Conservation (phyloP, 306 rosid species). For the Castanea sativa region DNA sequence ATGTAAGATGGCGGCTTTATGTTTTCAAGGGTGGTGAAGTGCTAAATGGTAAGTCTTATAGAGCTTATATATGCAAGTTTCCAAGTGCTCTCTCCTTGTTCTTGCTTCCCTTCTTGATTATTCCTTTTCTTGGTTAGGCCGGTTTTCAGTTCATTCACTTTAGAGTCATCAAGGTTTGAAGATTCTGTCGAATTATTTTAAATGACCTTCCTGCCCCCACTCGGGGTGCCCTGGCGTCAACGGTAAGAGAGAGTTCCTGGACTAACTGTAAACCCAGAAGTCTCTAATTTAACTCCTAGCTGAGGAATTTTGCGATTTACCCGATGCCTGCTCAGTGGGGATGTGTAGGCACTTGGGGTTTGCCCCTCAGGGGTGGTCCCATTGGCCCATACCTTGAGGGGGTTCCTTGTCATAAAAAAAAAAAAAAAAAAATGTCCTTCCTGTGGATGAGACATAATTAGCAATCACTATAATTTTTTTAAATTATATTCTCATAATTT, state of each 20-base stretch:
- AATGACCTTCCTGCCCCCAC: background rate
- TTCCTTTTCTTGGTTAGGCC: background rate
- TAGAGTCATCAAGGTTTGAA: background rate
- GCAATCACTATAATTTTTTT: background rate
- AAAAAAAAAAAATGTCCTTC: background rate
- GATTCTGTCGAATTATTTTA: background rate
- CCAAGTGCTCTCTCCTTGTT: background rate
- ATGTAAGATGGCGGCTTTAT: constrained; percentile 87
- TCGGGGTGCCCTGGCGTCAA: too few relatives aligned
- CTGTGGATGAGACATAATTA: too few relatives aligned
- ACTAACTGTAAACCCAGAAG: too few relatives aligned
- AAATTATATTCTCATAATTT: background rate
- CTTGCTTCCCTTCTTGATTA: background rate
- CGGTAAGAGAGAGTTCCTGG: too few relatives aligned
- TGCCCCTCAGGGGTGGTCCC: too few relatives aligned
- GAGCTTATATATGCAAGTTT: constrained; percentile 12
- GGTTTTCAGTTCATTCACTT: background rate
- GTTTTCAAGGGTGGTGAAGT: constrained; percentile 97
- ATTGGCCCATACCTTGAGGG: too few relatives aligned
- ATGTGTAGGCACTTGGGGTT: too few relatives aligned
- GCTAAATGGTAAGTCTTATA: constrained; percentile 60
- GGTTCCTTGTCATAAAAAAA: too few relatives aligned
- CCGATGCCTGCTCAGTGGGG: too few relatives aligned
- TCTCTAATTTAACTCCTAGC: too few relatives aligned
- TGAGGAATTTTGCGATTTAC: too few relatives aligned